Evolutionary conservation across 2,329 filamentous ascomycete species (phyloP), one percentile per base, ranked within the genome.

Genomic region (Xenosphaeropsis pyriputrescens): DNA sequence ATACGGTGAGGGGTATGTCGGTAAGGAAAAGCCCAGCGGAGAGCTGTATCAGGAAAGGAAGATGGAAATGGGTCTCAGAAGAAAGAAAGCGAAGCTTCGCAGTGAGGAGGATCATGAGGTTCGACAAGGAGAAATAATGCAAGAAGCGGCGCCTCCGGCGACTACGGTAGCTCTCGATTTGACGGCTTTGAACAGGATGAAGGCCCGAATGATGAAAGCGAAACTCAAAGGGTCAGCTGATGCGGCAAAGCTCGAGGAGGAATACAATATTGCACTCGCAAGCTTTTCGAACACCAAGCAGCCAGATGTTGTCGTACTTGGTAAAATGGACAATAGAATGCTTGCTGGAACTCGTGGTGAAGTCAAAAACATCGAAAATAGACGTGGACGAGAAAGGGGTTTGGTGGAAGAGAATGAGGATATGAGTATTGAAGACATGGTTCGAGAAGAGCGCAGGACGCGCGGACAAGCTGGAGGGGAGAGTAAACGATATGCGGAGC

Each of bases 361-460:
- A 59, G 82, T 89, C 39, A 88, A 79, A 48, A 63, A 74, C 0
- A 66, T 95, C 6, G 74, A 79, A 18, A 93, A 75, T 41, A 91
- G 82, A 52, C 75, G 88, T 35, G 89, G 88, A 2, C 71, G 75
- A 5, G 88, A 94, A 57, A 76, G 88, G 38, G 91, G 89, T 1
- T 69, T 77, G 6, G 82, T 98, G 5, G 75, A 84, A 48, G 85
- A 91, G 46, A 96, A 96, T 53, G 83, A 93, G 38, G 86, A 96
- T 50, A 96, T 98, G 86, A 79, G 68, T 19, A 82, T 98, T 42
- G 86, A 93, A 38, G 91, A 98, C 57, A 98, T 98, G 91, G 76
- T 98, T 14, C 77, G 85, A 18, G 88, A 96, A 58, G 91, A 98
- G 59, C 76, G 85, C 29, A 79, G 89, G 39, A 95, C 85, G 4